Base-by-base conservation (phyloP, 805 yeast genomes). In the Yamadazyma kitorensis region DNA sequence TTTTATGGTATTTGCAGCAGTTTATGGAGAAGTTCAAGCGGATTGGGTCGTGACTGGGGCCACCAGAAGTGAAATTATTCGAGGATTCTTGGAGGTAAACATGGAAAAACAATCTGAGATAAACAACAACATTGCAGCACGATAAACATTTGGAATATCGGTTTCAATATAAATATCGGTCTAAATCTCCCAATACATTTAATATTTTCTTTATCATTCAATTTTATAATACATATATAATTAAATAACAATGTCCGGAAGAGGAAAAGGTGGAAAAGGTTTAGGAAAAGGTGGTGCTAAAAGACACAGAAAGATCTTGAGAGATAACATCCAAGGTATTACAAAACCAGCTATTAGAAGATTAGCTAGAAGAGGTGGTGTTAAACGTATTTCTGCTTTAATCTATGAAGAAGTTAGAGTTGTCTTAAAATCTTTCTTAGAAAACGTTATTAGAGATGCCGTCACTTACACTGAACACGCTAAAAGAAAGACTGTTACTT, bases 311-410 rank as follows among this genome's bases (percentile, higher is more conserved):
- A 88, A 88, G 86, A 86, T 91, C 72, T 79, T 88, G 52, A 88
- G 97, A 79, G 98, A 91, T 72, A 91, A 89, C 91, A 89, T 91
- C 55, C 96, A 88, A 76, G 98, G 98, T 79, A 89, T 89, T 67
- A 89, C 98, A 49, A 89, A 89, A 82, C 98, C 98, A 66, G 98
- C 98, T 63, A 89, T 89, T 66, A 87, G 98, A 79, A 89, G 98
- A 86, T 83, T 89, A 61, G 98, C 98, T 34, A 89, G 98, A 82
- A 87, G 98, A 86, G 98, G 98, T 77, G 98, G 98, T 89, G 98
- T 89, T 64, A 89, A 89, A 83, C 96, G 98, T 86, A 89, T 89
- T 60, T 89, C 97, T 48, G 97, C 95, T 69, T 76, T 88, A 66
- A 91, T 89, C 70, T 89, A 89, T 78, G 98, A 89, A 74, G 96